phyloP scores from a whole-genome alignment of 768 basidiomycete species.

The Trametes cubensis region DNA sequence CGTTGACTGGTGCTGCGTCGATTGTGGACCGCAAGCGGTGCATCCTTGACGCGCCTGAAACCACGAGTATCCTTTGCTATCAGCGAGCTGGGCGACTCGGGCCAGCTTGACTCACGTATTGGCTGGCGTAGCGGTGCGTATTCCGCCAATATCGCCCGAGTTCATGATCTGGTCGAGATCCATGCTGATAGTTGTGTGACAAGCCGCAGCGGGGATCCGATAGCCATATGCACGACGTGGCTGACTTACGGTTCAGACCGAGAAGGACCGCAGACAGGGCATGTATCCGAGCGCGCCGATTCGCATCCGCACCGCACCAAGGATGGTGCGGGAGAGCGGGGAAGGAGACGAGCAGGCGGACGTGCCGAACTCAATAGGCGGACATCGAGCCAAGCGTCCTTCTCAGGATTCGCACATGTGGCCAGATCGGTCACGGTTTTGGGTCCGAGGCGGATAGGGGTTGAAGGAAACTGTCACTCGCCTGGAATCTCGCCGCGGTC shows the following conservation, averaged over 20 bases:
- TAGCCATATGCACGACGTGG: constrained; percentile 3
- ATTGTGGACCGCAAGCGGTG: constrained; percentile 11
- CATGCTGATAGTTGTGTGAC: constrained; percentile 28
- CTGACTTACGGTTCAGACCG: constrained; percentile 16
- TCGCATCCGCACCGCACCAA: constrained; percentile 1
- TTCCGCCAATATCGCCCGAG: constrained; percentile 26
- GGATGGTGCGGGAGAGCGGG: constrained; percentile 4
- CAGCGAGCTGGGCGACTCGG: background rate
- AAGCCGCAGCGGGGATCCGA: constrained; percentile 18
- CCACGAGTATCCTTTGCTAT: background rate
- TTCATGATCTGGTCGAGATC: constrained; percentile 32
- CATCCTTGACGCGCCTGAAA: constrained; percentile 7
- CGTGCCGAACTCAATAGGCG: constrained; percentile 14
- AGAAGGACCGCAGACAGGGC: constrained; percentile 1
- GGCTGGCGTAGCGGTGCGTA: constrained; percentile 19
- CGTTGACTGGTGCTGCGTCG: constrained; percentile 12
- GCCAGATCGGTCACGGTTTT: constrained; percentile 24
- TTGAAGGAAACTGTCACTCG: constrained; percentile 22
- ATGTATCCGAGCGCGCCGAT: constrained; percentile 20
- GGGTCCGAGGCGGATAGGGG: constrained; percentile 25
- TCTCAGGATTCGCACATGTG: constrained; percentile 16
- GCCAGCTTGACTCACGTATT: constrained; percentile 5
- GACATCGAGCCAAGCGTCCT: constrained; percentile 11
- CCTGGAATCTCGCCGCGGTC: constrained; percentile 15
- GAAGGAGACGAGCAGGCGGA: constrained; percentile 4